Evolutionary conservation across 306 rosid genomes (phyloP).

Genomic region (Cicer bijugum): DNA sequence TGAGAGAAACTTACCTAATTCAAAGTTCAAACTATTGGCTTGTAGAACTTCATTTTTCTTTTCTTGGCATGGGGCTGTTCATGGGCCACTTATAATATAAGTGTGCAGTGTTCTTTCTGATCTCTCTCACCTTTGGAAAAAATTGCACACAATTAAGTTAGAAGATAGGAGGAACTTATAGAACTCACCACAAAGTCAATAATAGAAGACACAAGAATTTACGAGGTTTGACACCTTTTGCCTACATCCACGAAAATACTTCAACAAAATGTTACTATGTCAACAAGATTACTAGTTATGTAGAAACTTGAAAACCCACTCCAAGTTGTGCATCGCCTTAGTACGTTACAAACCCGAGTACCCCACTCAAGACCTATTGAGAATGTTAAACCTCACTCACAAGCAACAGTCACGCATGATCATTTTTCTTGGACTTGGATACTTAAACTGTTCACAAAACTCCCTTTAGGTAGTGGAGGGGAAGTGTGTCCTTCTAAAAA

Average conservation of each 20-base stretch:
- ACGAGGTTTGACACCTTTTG: not conserved
- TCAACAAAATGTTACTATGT: not conserved
- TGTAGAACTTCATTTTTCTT: conserved; percentile 26
- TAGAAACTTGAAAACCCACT: not conserved
- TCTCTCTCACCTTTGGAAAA: not conserved
- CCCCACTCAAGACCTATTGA: not conserved
- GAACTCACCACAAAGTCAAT: not conserved
- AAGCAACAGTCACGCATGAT: not conserved
- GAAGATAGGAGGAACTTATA: not conserved
- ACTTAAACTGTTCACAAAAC: not conserved
- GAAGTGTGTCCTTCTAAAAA: not conserved
- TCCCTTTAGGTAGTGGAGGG: not conserved
- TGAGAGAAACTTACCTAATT: conserved; percentile 19
- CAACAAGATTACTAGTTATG: not conserved
- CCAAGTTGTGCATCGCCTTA: not conserved
- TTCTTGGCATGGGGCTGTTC: conserved; percentile 21
- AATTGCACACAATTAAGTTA: not conserved
- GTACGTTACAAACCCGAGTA: not conserved
- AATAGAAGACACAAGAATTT: not conserved
- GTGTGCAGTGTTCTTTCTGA: not conserved
- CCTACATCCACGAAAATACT: not conserved
- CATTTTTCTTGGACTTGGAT: not conserved
- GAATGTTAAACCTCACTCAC: conserved; percentile 15
- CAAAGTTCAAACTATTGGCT: conserved; percentile 20
- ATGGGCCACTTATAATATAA: not conserved